phyloP scores from a whole-genome alignment of 352 stramenopile species.

The Phytophthora uliginosa region DNA sequence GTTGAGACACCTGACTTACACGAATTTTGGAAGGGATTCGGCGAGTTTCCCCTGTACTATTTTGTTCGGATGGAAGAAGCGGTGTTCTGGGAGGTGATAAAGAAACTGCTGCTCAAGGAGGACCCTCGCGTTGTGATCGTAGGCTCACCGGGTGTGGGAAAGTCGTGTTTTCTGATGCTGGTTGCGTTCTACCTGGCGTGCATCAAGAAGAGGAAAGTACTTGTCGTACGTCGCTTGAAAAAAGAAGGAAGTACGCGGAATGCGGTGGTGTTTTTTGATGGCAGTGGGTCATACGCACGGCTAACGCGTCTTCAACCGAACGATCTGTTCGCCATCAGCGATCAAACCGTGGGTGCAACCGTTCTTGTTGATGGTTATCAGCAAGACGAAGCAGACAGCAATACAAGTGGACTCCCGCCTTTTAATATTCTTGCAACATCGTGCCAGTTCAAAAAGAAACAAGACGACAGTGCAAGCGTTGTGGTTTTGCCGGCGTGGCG shows the following conservation, averaged over 20 bases:
- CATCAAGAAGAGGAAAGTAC: conserved; percentile 22
- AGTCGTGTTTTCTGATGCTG: conserved; percentile 37
- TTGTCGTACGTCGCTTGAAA: conserved; percentile 36
- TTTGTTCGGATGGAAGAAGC: neutral
- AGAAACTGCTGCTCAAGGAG: neutral
- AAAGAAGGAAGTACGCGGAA: conserved; percentile 3
- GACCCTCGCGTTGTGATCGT: conserved; percentile 29
- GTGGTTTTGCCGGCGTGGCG: conserved; percentile 38
- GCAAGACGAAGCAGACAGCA: too few relatives aligned
- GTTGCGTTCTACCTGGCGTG: conserved; percentile 26
- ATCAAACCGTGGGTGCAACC: conserved; percentile 12
- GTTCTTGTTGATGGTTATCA: conserved; percentile 33
- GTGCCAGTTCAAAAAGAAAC: conserved; percentile 31
- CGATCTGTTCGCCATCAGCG: too few relatives aligned
- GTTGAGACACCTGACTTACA: conserved; percentile 16
- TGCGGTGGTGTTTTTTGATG: conserved; percentile 27
- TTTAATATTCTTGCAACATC: conserved; percentile 30
- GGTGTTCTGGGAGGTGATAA: neutral
- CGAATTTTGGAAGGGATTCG: conserved; percentile 20
- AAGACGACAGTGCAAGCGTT: conserved; percentile 20
- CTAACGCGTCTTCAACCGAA: too few relatives aligned
- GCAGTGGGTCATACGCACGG: conserved; percentile 10
- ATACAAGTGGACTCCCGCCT: neutral
- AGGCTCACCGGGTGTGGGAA: conserved; percentile 30
- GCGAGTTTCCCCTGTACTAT: conserved; percentile 9